Conservation (phyloP, 768 basidiomycete species). For the Rhodosporidiobolus odoratus region DNA sequence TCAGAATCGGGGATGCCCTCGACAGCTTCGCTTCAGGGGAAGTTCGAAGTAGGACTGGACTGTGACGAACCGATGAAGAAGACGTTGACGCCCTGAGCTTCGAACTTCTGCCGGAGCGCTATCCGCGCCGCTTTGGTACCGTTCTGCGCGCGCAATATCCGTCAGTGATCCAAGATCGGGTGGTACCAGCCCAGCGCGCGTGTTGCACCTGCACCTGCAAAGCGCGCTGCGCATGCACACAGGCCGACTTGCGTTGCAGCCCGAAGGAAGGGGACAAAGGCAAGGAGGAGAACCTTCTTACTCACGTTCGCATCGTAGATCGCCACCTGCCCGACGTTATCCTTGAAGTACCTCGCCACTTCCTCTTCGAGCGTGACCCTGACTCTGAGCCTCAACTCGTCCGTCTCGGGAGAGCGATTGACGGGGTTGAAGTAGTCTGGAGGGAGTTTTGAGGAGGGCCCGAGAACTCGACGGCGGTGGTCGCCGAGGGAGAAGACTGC, state of each 20-base stretch:
- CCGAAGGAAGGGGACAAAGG: not conserved
- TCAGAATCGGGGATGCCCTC: no score
- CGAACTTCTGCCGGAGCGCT: constrained; percentile 74
- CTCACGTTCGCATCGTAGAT: constrained; percentile 87
- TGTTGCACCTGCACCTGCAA: no score
- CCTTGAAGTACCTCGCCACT: constrained; percentile 81
- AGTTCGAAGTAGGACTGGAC: not conserved
- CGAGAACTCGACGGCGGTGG: constrained; percentile 81
- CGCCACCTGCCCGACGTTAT: constrained; percentile 78
- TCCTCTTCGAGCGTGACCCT: constrained; percentile 78
- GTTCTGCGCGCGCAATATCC: constrained; percentile 49
- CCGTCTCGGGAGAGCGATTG: constrained; percentile 59
- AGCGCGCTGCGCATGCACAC: no score
- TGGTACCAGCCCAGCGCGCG: no score
- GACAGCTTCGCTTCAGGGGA: not conserved
- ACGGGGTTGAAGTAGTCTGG: constrained; percentile 86
- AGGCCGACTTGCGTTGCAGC: no score
- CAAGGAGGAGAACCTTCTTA: not conserved
- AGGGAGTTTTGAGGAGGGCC: constrained; percentile 79
- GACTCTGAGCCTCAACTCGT: constrained; percentile 66
- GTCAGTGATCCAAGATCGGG: no score
- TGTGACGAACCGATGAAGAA: constrained; percentile 70
- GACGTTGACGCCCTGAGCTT: constrained; percentile 80
- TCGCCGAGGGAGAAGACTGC: constrained; percentile 87
- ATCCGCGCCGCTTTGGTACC: constrained; percentile 65